These are phyloP conservation scores for Xylaria grammica DNA, from an alignment of 495 filamentous ascomycete species.

Conservation along the genomic window DNA sequence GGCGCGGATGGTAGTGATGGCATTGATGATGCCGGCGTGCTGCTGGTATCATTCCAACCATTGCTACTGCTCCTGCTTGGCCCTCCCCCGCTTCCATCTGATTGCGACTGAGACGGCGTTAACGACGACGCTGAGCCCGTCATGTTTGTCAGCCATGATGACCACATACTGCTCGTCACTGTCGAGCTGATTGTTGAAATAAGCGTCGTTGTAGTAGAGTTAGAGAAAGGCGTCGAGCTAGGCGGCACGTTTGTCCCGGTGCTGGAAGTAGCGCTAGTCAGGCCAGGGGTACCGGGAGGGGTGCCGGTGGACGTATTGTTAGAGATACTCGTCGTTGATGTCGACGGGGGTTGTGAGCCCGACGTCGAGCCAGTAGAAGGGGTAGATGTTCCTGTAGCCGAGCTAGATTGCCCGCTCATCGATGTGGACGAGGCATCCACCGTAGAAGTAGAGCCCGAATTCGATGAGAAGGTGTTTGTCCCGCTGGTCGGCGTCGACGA, in stretches of 20 bases:
- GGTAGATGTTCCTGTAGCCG: neutral
- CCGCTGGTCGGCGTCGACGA: neutral
- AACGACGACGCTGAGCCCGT: neutral
- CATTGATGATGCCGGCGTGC: slow-evolving; percentile 1
- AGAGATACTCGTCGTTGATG: neutral
- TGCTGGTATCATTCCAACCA: neutral
- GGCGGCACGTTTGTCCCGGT: neutral
- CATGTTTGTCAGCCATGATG: neutral
- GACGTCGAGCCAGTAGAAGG: neutral
- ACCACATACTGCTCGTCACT: neutral
- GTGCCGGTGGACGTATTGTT: neutral
- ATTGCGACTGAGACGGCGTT: neutral
- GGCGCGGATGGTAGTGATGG: neutral
- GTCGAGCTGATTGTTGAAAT: neutral
- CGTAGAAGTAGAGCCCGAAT: slow-evolving; percentile 1
- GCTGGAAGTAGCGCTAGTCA: neutral
- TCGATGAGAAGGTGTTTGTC: too few species aligned
- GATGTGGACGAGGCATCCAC: neutral
- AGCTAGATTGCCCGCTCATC: slow-evolving; percentile 8
- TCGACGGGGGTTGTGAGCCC: neutral
- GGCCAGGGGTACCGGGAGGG: neutral
- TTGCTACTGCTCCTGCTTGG: slow-evolving; percentile 1
- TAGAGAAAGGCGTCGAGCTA: slow-evolving; percentile 21
- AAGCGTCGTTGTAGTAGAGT: slow-evolving; percentile 13
- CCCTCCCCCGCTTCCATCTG: slow-evolving; percentile 7